Conservation (phyloP, 2,329 filamentous ascomycete genomes). For the Lizonia empirigonia region DNA sequence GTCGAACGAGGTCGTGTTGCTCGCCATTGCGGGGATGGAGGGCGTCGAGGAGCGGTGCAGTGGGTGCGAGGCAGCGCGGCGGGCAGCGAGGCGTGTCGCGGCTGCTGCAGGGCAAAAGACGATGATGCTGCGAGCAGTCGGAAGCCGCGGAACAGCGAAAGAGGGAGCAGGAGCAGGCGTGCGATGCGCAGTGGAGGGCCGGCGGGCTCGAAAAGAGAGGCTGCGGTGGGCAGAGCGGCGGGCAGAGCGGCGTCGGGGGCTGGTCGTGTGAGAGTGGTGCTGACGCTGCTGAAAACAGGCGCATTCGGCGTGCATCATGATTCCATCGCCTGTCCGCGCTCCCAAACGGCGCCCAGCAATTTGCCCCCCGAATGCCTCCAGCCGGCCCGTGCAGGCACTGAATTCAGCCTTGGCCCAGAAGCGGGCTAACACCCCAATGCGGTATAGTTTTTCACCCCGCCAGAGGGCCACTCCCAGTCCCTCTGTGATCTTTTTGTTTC, state of each 20-base stretch:
- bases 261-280: slow-evolving; percentile 44
- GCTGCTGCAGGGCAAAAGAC: slow-evolving; percentile 8
- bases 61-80: too few relatives aligned
- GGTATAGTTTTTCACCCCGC: slow-evolving; percentile 11
- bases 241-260: slow-evolving; percentile 31
- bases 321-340: slow-evolving; percentile 3
- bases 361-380: slow-evolving; percentile 3
- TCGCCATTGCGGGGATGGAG: slow-evolving; percentile 40
- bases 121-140: slow-evolving; percentile 14
- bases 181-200: slow-evolving; percentile 1
- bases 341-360: slow-evolving; percentile 2
- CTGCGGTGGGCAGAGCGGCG: slow-evolving; percentile 40
- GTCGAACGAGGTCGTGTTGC: slow-evolving; percentile 57
- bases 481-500: slow-evolving; percentile 2
- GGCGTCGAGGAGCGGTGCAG: too few relatives aligned
- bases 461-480: slow-evolving; percentile 19
- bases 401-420: slow-evolving; percentile 6
- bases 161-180: too few relatives aligned
- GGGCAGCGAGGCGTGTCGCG: slow-evolving; percentile 1
- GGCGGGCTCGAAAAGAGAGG: slow-evolving; percentile 36
- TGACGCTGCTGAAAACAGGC: slow-evolving; percentile 23
- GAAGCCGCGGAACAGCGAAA: slow-evolving; percentile 38
- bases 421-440: slow-evolving; percentile 6
- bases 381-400: neutral
- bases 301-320: slow-evolving; percentile 30